Evolutionary conservation across 1,139 yeast genomes (phyloP).

Genomic region (Nakaseomyces sp.): DNA sequence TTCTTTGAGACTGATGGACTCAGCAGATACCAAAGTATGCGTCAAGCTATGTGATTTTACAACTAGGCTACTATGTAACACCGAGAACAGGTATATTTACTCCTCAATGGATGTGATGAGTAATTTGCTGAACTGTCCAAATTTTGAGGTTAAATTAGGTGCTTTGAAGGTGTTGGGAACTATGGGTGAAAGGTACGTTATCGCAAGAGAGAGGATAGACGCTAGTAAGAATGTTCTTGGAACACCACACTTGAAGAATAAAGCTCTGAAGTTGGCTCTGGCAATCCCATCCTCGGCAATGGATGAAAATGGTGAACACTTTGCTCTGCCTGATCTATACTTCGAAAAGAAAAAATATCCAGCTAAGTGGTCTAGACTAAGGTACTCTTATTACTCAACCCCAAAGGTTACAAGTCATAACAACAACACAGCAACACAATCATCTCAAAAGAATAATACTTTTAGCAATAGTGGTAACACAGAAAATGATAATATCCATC

Average conservation of each 20-base stretch:
- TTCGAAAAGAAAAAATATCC: constrained; percentile 44
- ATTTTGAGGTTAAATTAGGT: constrained; percentile 50
- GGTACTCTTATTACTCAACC: constrained; percentile 46
- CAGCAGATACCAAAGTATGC: constrained; percentile 41
- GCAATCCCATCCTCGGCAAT: constrained; percentile 44
- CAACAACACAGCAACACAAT: constrained; percentile 5
- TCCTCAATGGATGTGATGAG: constrained; percentile 57
- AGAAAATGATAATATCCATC: neutral
- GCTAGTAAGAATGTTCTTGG: constrained; percentile 38
- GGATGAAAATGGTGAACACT: constrained; percentile 39
- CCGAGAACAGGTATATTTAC: constrained; percentile 60
- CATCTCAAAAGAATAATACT: neutral
- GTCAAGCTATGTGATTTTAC: constrained; percentile 55
- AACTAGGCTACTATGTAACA: constrained; percentile 55
- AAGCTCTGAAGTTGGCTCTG: constrained; percentile 45
- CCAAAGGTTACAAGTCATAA: constrained; percentile 4
- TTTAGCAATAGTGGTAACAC: constrained; percentile 3
- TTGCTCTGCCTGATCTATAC: constrained; percentile 47
- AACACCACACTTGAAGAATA: constrained; percentile 31
- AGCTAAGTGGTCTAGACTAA: constrained; percentile 47
- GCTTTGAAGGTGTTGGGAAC: constrained; percentile 58
- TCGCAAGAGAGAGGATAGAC: constrained; percentile 37
- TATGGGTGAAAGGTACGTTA: constrained; percentile 50
- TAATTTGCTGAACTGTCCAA: constrained; percentile 50
- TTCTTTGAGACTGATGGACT: constrained; percentile 39